Conservation (phyloP, 257 asterid genomes). For the Jaltomata sinuosa region DNA sequence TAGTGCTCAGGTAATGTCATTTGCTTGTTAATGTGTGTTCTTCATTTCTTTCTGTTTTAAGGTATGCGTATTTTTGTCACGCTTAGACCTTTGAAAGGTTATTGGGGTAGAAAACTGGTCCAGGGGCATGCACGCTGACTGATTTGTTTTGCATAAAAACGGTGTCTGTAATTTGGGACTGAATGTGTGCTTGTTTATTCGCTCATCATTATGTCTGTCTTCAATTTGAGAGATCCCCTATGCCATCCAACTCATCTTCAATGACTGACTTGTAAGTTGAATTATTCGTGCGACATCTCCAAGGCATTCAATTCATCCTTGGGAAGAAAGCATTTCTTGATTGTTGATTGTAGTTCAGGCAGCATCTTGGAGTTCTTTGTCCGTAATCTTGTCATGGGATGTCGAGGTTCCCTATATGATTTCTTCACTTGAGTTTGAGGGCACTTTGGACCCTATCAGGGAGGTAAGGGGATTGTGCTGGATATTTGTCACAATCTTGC, state of each 20-base stretch:
- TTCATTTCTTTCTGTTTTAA: not conserved
- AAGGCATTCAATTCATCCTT: not conserved
- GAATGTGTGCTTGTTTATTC: not conserved
- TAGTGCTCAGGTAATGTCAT: slow-evolving; percentile 67
- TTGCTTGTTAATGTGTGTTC: not conserved
- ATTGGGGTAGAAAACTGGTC: not conserved
- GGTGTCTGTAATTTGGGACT: not conserved
- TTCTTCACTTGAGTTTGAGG: not conserved
- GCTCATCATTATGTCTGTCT: not conserved
- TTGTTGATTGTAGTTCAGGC: not conserved
- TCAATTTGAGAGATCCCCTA: not conserved
- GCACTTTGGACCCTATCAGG: not conserved
- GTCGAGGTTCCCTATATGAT: not conserved
- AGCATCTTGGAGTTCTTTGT: not conserved
- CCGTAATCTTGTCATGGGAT: not conserved
- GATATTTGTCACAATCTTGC: not conserved
- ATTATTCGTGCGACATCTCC: not conserved
- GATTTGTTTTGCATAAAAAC: not conserved
- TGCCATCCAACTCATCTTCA: not conserved
- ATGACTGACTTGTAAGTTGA: not conserved
- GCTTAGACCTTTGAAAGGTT: not conserved
- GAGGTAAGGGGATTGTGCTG: not conserved
- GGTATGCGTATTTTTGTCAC: not conserved
- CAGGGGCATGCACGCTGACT: not conserved
- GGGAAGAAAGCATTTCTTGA: not conserved